A percentile compares a stretch with the other conserved stretches of the same genome.
These are phyloP conservation scores for Daedaleopsis nitida DNA, from an alignment of 768 basidiomycete species.

Conservation along the genomic window DNA sequence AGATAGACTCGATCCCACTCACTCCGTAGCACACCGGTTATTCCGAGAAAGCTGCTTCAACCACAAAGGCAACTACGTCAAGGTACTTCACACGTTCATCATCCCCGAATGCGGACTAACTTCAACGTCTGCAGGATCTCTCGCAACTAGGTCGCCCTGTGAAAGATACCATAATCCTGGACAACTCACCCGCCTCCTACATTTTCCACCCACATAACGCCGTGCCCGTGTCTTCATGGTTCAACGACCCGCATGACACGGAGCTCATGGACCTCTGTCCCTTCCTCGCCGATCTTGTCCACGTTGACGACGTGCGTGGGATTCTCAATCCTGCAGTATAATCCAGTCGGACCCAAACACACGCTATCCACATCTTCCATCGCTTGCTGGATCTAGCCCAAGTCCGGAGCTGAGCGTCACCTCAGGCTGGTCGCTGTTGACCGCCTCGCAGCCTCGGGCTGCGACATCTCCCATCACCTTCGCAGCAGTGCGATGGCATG, in stretches of 20 bases:
- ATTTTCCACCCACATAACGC: conserved; percentile 99
- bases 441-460: background rate
- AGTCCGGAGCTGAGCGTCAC: background rate
- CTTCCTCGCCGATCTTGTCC: conserved; percentile 81
- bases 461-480: background rate
- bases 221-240: conserved; percentile 98
- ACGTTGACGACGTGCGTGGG: conserved; percentile 74
- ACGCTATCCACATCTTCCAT: background rate
- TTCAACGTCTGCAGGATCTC: conserved; percentile 65
- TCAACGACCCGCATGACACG: conserved; percentile 98
- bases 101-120: background rate
- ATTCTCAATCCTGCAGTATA: conserved; percentile 27
- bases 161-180: conserved; percentile 92
- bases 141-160: conserved; percentile 96
- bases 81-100: conserved; percentile 51
- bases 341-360: background rate
- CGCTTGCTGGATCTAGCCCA: background rate
- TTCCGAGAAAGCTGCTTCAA: conserved; percentile 99
- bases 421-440: background rate
- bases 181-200: conserved; percentile 98
- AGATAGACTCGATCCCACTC: conserved; percentile 92
- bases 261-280: conserved; percentile 94
- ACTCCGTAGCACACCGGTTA: conserved; percentile 88
- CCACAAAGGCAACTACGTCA: conserved; percentile 98
- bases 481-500: conserved; percentile 2